Percentiles rank a stretch among this genome's conserved stretches.
These are phyloP conservation scores for Ophiorrhiza pumila DNA, from an alignment of 257 asterid species.

Conservation along the genomic window DNA sequence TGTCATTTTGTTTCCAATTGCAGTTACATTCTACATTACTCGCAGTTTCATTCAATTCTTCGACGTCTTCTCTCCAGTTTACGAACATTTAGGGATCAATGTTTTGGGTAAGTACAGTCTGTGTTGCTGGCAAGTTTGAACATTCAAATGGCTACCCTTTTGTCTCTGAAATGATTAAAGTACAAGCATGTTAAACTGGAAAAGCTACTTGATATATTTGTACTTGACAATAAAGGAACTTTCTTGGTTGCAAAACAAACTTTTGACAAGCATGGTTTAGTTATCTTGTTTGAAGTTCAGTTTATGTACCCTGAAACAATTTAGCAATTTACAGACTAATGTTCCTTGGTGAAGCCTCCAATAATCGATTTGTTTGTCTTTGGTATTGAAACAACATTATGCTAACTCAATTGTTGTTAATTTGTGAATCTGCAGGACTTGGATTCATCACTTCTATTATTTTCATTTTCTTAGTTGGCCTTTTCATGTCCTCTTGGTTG, in stretches of 20 bases:
- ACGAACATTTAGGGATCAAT: conserved; percentile 24
- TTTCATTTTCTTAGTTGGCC: conserved; percentile 27
- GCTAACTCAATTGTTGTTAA: background rate
- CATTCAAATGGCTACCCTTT: background rate
- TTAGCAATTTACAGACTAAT: too few species aligned
- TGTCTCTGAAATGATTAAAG: background rate
- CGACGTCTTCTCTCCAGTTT: conserved; percentile 32
- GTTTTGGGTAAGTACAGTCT: conserved; percentile 18
- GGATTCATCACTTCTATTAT: conserved; percentile 28
- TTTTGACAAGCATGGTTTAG: too few species aligned
- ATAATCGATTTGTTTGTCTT: too few species aligned
- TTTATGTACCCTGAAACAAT: too few species aligned
- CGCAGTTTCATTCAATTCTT: conserved; percentile 20
- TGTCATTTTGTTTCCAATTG: conserved; percentile 26
- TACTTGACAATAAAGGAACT: too few species aligned
- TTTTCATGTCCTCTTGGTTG: conserved; percentile 30
- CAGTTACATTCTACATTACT: conserved; percentile 27
- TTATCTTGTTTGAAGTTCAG: too few species aligned
- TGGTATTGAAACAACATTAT: too few species aligned
- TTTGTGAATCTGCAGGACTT: conserved; percentile 18
- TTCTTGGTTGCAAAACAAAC: too few species aligned
- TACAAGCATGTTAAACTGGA: background rate
- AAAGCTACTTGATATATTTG: too few species aligned
- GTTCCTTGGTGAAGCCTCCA: too few species aligned
- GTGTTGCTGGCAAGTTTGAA: background rate